Percentiles rank a stretch among this genome's conserved stretches.
phyloP scores from a whole-genome alignment of 345 rosid species.

The Linum trigynum region DNA sequence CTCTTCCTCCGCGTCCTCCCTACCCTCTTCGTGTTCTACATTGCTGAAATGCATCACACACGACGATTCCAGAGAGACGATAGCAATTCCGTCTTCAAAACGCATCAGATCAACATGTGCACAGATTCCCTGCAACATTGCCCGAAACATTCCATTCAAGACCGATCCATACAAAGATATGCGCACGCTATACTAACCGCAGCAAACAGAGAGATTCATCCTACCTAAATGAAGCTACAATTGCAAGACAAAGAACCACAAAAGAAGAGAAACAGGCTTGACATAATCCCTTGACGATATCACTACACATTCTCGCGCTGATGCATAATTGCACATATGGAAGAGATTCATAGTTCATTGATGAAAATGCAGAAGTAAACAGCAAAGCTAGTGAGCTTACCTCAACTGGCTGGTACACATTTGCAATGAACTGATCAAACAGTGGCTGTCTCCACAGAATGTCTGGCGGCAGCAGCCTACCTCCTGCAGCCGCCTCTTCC shows the following conservation, averaged over 20 bases:
- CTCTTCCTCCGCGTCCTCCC: conserved; percentile 11
- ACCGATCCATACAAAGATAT: neutral
- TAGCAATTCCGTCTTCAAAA: conserved; percentile 83
- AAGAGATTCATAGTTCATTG: no score
- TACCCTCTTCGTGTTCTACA: conserved; percentile 13
- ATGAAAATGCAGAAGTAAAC: neutral
- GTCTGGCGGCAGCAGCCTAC: conserved; percentile 40
- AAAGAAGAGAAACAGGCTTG: neutral
- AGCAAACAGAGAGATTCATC: neutral
- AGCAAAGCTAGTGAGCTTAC: conserved; percentile 24
- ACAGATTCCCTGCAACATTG: conserved; percentile 64
- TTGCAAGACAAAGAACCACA: neutral
- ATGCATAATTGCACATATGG: no score
- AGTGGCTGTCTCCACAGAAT: conserved; percentile 66
- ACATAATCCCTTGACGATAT: no score
- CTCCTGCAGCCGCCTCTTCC: neutral
- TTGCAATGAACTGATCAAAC: conserved; percentile 73
- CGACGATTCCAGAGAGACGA: conserved; percentile 71
- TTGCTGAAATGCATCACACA: conserved; percentile 74
- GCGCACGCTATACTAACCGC: conserved; percentile 7
- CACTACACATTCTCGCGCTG: no score
- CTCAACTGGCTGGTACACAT: conserved; percentile 79
- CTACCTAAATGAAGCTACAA: neutral
- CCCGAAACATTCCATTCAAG: neutral
- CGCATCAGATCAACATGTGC: conserved; percentile 86